A percentile compares a stretch with the other conserved stretches of the same genome.
Evolutionary conservation across 169 alveolate species (phyloP).

Genomic region (Eimeria falciformis): DNA sequence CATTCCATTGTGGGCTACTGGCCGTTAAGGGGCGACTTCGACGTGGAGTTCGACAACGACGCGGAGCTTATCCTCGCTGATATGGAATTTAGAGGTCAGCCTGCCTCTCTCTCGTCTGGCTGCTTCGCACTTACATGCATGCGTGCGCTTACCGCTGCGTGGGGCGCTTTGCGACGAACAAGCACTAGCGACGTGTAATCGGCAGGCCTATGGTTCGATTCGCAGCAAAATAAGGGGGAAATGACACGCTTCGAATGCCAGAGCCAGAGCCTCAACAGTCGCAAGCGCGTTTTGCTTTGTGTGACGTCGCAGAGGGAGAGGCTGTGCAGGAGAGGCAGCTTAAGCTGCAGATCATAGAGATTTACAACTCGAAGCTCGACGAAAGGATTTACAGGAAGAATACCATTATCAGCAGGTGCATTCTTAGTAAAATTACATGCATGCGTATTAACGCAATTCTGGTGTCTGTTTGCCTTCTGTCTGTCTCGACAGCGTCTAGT

Average conservation of each 20-base stretch:
- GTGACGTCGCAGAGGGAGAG: conserved; percentile 48
- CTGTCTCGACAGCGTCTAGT: neutral
- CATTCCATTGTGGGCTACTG: conserved; percentile 94
- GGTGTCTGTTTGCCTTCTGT: too few relatives aligned
- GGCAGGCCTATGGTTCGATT: too few relatives aligned
- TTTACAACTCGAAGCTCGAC: conserved; percentile 93
- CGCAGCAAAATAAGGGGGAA: neutral
- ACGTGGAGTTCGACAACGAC: conserved; percentile 98
- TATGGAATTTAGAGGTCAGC: conserved; percentile 95
- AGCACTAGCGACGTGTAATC: too few relatives aligned
- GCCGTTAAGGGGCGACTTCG: conserved; percentile 99
- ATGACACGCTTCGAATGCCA: neutral
- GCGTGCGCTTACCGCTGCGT: neutral
- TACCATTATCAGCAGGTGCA: conserved; percentile 87
- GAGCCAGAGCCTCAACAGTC: neutral
- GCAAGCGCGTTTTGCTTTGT: neutral
- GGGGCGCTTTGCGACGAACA: too few relatives aligned
- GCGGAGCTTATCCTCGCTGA: conserved; percentile 98
- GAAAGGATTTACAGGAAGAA: conserved; percentile 92
- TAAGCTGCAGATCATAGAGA: conserved; percentile 82
- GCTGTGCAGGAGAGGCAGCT: conserved; percentile 79
- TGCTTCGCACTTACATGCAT: neutral
- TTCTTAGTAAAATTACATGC: neutral
- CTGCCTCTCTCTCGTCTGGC: neutral
- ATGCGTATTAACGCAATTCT: neutral